phyloP scores from a whole-genome alignment of 768 basidiomycete species.

The Lentinus brumalis region DNA sequence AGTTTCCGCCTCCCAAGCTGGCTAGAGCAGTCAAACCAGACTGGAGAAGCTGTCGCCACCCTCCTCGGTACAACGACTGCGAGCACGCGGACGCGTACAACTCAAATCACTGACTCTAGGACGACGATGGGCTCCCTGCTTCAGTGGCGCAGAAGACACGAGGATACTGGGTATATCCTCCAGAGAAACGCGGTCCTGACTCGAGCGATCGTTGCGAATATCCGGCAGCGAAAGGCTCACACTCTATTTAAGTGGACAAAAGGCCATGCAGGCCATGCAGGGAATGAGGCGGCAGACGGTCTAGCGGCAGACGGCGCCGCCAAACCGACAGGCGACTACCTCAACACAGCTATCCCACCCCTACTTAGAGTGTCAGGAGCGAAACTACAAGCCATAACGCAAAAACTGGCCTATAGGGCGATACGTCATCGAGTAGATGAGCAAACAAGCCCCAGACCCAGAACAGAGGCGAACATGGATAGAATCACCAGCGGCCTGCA shows the following conservation, averaged over 20 bases:
- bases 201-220: neutral
- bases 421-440: neutral
- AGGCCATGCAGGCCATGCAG: conserved; percentile 1
- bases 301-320: neutral
- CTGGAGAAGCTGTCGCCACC: neutral
- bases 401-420: neutral
- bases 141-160: conserved; percentile 16
- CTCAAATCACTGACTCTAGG: conserved; percentile 26
- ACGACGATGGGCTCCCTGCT: conserved; percentile 19
- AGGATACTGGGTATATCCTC: conserved; percentile 31
- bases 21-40: neutral
- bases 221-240: neutral
- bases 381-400: neutral
- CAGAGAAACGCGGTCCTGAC: conserved; percentile 16
- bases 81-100: neutral
- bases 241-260: conserved; percentile 4
- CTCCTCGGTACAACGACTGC: neutral
- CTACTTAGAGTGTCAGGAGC: neutral
- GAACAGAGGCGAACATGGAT: neutral
- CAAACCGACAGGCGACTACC: neutral
- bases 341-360: neutral
- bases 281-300: neutral
- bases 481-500: no score
- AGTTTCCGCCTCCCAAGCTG: neutral
- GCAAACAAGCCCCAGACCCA: neutral